Conservation (phyloP, 208 protist genomes). For the Acanthamoeba sp. region DNA sequence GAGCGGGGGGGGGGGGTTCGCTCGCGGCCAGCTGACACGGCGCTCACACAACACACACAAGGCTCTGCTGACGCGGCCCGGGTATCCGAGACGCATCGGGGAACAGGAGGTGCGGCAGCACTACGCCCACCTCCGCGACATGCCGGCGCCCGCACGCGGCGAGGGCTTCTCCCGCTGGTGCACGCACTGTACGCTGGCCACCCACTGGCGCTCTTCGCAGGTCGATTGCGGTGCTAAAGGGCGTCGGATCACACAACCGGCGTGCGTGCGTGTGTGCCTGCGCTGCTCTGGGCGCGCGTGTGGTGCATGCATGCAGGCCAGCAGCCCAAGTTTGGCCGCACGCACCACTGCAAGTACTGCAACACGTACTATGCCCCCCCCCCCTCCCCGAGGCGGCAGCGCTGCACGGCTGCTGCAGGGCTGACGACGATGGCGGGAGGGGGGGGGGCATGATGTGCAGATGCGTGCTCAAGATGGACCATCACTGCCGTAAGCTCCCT, state of each 20-base stretch:
- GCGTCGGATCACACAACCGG: too few species aligned
- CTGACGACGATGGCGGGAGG: too few species aligned
- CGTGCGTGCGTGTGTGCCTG: too few species aligned
- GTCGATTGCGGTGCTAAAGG: too few species aligned
- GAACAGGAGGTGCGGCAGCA: neutral
- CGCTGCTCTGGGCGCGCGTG: too few species aligned
- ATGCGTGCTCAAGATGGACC: conserved; percentile 26
- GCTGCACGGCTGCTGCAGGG: neutral
- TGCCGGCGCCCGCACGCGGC: neutral
- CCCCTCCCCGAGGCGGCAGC: too few species aligned
- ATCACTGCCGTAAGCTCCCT: neutral
- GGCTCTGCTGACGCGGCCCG: neutral
- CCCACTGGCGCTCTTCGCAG: neutral
- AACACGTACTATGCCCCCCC: neutral
- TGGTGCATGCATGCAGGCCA: neutral
- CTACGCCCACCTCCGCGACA: neutral
- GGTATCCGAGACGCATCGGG: neutral
- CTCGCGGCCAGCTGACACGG: too few species aligned
- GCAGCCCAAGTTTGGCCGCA: neutral
- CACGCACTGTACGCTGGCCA: neutral
- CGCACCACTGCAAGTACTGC: conserved; percentile 42
- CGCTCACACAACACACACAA: neutral
- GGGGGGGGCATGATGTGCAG: neutral
- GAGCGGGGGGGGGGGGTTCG: too few species aligned
- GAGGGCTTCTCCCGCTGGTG: conserved; percentile 17